A percentile compares a stretch with the other conserved stretches of the same genome.
These are phyloP conservation scores for Cyberlindnera samutprakarnensis DNA, from an alignment of 805 yeast genomes.

Conservation along the genomic window DNA sequence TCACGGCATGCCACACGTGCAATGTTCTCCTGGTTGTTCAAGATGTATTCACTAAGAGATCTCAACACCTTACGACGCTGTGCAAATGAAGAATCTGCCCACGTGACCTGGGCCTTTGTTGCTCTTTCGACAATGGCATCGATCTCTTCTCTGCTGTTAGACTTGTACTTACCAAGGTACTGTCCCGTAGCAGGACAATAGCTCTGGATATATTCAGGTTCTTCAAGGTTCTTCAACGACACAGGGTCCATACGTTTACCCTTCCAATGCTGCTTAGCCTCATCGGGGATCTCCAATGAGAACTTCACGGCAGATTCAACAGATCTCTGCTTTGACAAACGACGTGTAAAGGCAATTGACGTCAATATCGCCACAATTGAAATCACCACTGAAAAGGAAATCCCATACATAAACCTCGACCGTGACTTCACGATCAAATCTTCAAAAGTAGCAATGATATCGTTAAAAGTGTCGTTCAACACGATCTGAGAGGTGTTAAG, in stretches of 20 bases:
- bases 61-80: slow-evolving; percentile 64
- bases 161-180: slow-evolving; percentile 62
- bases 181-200: slow-evolving; percentile 98
- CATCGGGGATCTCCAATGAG: slow-evolving; percentile 57
- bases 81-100: slow-evolving; percentile 41
- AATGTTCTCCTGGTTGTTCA: slow-evolving; percentile 76
- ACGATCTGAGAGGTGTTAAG: slow-evolving; percentile 16
- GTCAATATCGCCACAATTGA: slow-evolving; percentile 8
- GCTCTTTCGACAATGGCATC: slow-evolving; percentile 47
- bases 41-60: slow-evolving; percentile 63
- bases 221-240: slow-evolving; percentile 48
- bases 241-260: slow-evolving; percentile 71
- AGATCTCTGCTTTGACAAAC: slow-evolving; percentile 3
- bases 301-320: slow-evolving; percentile 32
- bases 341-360: slow-evolving; percentile 10
- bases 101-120: slow-evolving; percentile 25
- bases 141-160: slow-evolving; percentile 62
- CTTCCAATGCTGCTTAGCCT: slow-evolving; percentile 87
- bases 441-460: slow-evolving; percentile 14
- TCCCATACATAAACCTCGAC: slow-evolving; percentile 7
- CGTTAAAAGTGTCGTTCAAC: slow-evolving; percentile 19
- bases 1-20: slow-evolving; percentile 95
- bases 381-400: slow-evolving; percentile 14
- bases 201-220: slow-evolving; percentile 65
- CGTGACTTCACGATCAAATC: slow-evolving; percentile 9